These are phyloP conservation scores for Chlorella sp. DNA, from an alignment of 139 green algal genomes.

Conservation along the genomic window DNA sequence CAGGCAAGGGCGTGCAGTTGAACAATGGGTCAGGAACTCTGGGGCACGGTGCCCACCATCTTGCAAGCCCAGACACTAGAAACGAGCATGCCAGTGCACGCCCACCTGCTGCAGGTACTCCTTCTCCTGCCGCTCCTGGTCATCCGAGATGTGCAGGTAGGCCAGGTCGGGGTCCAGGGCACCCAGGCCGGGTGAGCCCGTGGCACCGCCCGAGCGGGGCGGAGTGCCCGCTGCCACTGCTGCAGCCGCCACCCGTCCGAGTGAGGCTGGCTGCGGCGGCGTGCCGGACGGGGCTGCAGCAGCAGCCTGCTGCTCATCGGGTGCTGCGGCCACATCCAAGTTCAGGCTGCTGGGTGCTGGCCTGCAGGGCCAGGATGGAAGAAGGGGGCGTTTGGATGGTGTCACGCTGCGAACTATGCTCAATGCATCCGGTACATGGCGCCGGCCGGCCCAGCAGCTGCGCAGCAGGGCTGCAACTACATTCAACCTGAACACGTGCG, in stretches of 20 bases:
- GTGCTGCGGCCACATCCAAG: no score
- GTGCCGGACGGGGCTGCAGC: no score
- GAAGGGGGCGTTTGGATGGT: not conserved
- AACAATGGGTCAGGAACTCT: no score
- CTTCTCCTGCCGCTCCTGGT: conserved; percentile 26
- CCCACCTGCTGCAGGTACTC: conserved; percentile 24
- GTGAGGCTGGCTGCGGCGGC: not conserved
- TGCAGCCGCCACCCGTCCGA: not conserved
- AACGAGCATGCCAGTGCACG: no score
- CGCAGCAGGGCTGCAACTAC: not conserved
- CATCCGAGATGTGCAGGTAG: conserved; percentile 21
- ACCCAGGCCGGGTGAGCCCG: not conserved
- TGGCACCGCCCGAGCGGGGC: not conserved
- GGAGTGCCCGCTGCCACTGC: not conserved
- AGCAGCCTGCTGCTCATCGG: no score
- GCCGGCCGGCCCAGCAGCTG: not conserved
- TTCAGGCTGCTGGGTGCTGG: no score
- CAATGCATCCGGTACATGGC: not conserved
- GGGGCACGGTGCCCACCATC: no score
- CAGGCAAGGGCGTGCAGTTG: no score
- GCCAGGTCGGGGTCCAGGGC: conserved; percentile 26
- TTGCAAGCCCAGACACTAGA: no score
- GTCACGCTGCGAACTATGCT: not conserved
- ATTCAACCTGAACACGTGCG: no score
- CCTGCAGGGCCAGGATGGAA: not conserved